A percentile compares a stretch with the other conserved stretches of the same genome.
Evolutionary conservation across 1,284 basidiomycete genomes (phyloP).

Genomic region (Pseudozyma sp.): DNA sequence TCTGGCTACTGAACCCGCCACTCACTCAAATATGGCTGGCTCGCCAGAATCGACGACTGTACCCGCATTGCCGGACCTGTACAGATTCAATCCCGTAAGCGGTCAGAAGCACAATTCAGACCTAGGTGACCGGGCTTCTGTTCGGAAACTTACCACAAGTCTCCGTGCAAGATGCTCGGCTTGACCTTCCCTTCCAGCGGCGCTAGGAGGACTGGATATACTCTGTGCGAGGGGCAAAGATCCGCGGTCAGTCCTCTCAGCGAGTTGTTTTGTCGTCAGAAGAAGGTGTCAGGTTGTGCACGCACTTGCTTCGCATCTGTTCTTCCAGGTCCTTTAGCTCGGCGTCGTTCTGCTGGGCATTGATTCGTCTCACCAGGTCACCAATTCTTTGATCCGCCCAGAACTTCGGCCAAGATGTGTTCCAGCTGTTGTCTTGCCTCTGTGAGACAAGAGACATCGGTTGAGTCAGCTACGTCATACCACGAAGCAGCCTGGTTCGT

Average conservation of each 20-base stretch:
- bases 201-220: conserved; percentile 33
- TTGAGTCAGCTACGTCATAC: background rate
- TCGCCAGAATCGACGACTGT: conserved; percentile 24
- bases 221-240: conserved; percentile 1
- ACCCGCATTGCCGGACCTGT: conserved; percentile 46
- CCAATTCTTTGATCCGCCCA: conserved; percentile 43
- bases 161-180: conserved; percentile 42
- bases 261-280: no score
- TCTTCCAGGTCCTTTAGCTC: conserved; percentile 33
- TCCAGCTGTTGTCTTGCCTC: conserved; percentile 46
- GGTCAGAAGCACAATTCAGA: background rate
- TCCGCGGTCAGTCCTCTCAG: background rate
- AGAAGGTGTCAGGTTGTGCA: background rate
- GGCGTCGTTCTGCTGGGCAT: conserved; percentile 11
- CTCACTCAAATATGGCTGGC: conserved; percentile 45
- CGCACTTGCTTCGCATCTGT: conserved; percentile 39
- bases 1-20: background rate
- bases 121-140: no score
- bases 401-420: conserved; percentile 38
- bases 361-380: conserved; percentile 30
- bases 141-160: conserved; percentile 31
- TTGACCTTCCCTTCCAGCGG: conserved; percentile 44
- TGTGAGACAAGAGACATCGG: background rate
- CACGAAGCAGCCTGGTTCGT: background rate
- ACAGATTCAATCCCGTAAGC: background rate